These are phyloP conservation scores for Lentinula edodes DNA, from an alignment of 768 basidiomycete species.

Conservation along the genomic window DNA sequence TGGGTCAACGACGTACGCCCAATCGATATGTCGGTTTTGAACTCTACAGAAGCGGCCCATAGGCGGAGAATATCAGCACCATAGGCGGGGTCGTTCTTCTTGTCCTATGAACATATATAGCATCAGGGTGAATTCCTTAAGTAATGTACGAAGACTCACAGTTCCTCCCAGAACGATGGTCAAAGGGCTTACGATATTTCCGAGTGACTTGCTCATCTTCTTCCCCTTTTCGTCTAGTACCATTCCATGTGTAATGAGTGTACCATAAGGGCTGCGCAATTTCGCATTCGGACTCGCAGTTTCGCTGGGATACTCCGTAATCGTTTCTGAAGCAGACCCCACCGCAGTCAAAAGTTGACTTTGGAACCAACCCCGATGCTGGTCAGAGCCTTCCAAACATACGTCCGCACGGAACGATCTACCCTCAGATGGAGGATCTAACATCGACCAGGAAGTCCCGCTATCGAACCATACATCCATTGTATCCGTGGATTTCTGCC, in stretches of 20 bases:
- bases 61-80: constrained; percentile 84
- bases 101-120: constrained; percentile 36
- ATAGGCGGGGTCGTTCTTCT: constrained; percentile 69
- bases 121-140: not conserved
- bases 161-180: constrained; percentile 72
- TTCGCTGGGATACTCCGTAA: not conserved
- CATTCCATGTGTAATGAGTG: constrained; percentile 94
- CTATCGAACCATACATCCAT: constrained; percentile 99
- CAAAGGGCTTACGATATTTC: constrained; percentile 86
- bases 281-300: constrained; percentile 9
- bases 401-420: constrained; percentile 64
- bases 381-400: constrained; percentile 93
- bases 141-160: constrained; percentile 34
- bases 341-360: constrained; percentile 85
- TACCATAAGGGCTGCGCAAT: constrained; percentile 55
- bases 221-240: constrained; percentile 85
- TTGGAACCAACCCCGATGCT: constrained; percentile 99
- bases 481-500: constrained; percentile 85
- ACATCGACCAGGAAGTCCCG: constrained; percentile 88
- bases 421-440: constrained; percentile 28
- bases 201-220: constrained; percentile 98
- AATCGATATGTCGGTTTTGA: constrained; percentile 83
- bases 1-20: constrained; percentile 74
- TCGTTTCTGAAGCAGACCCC: constrained; percentile 32
- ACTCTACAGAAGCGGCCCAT: constrained; percentile 91